Percentiles rank a stretch among this genome's conserved stretches.
phyloP scores from a whole-genome alignment of 2,329 filamentous ascomycete genomes.

The Pseudocercospora vitis region DNA sequence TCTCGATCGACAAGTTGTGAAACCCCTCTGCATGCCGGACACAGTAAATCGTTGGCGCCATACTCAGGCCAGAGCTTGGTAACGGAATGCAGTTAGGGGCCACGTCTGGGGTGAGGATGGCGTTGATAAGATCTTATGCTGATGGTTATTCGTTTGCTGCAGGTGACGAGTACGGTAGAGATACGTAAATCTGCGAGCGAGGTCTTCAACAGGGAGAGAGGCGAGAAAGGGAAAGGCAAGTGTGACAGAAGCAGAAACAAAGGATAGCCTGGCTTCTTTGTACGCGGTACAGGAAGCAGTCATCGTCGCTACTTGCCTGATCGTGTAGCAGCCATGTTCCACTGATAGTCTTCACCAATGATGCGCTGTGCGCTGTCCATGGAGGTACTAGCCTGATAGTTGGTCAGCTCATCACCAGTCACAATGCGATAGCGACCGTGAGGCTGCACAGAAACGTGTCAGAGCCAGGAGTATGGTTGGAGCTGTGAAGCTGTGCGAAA shows the following conservation, averaged over 20 bases:
- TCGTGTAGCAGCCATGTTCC: background rate
- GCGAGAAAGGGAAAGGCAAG: background rate
- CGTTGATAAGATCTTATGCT: background rate
- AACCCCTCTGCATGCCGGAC: slow-evolving; percentile 73
- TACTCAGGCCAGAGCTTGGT: slow-evolving; percentile 16
- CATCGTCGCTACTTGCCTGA: slow-evolving; percentile 1
- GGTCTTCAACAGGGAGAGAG: background rate
- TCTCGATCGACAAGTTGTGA: slow-evolving; percentile 73
- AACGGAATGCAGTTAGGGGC: too few species aligned
- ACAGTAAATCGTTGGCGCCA: slow-evolving; percentile 55
- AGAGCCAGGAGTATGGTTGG: background rate
- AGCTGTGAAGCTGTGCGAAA: too few species aligned
- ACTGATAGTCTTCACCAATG: background rate
- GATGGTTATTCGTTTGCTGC: slow-evolving; percentile 2
- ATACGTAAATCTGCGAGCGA: too few species aligned
- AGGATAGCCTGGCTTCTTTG: background rate
- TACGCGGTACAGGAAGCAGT: background rate
- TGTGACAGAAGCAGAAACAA: slow-evolving; percentile 3
- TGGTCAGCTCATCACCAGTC: too few species aligned
- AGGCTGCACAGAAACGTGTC: background rate
- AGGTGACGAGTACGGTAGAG: too few species aligned
- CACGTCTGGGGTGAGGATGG: too few species aligned
- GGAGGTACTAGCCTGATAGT: background rate
- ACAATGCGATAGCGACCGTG: too few species aligned
- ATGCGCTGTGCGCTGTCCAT: background rate